Evolutionary conservation across 2,329 filamentous ascomycete genomes (phyloP), one percentile per base, ranked within the genome.

Genomic region (Colletotrichum tropicale): DNA sequence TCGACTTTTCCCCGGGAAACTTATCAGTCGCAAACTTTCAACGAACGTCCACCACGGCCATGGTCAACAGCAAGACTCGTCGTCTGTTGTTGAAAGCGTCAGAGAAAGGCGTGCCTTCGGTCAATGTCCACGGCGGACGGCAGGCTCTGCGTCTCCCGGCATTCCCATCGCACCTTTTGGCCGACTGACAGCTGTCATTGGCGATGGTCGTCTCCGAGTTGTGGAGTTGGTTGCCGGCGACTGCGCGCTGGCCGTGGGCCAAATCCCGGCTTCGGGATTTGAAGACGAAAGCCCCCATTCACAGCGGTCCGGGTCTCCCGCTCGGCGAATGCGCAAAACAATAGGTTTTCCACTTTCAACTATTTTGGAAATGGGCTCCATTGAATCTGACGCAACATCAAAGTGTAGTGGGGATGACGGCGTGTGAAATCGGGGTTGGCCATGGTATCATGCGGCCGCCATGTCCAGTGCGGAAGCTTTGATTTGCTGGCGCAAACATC

Each of bases 191-290:
- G 18, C 58, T 65, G 28, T 58, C 64, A 69, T 55, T 64, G 58
- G 58, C 21, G 70, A 68, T 65, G 32, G 18, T 21, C 58, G 21
- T 55, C 60, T 56, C 21, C 34, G 18, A 24, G 32, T 34, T 28
- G 64, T 65, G 69, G 69, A 73, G 69, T 56, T 58, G 34, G 58
- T 34, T 34, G 55, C 60, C 70, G 73, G 73, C 26, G 74, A 68
- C 28, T 76, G 70, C 32, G 34, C 34, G 60, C 10, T 69, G 56
- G 28, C 30, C 70, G 65, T 52, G 58, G 58, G 34, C 70, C 74
- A 76, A 74, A 69, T 65, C 70, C 74, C 74, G 74, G 56, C 18
- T 21, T 69, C 74, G 74, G 74, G 74, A 60, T 76, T 76, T 74
- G 74, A 75, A 75, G 48, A 21, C 28, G 6, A 26, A 62, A 13